These are phyloP conservation scores for Pichia ethanolica DNA, from an alignment of 805 yeast species.

Conservation along the genomic window DNA sequence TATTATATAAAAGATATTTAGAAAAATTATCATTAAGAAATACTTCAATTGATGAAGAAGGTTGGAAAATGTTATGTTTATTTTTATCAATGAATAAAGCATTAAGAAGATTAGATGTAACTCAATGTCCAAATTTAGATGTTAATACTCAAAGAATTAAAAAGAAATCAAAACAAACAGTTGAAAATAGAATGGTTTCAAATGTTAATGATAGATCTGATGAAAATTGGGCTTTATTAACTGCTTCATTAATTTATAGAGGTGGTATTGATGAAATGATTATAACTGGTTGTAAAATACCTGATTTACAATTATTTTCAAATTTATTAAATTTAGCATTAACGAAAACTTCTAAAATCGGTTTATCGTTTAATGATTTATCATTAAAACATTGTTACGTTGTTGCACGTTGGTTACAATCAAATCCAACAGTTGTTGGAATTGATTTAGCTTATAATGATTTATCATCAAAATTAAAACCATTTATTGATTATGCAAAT, in stretches of 20 bases:
- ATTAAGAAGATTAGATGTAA: slow-evolving; percentile 55
- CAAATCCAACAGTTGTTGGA: slow-evolving; percentile 46
- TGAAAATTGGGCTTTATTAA: slow-evolving; percentile 77
- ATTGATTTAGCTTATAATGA: slow-evolving; percentile 83
- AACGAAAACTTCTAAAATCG: slow-evolving; percentile 52
- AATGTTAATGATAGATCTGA: slow-evolving; percentile 54
- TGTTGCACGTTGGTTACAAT: slow-evolving; percentile 51
- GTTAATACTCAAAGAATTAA: slow-evolving; percentile 36
- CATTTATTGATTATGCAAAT: slow-evolving; percentile 30
- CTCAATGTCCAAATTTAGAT: slow-evolving; percentile 52
- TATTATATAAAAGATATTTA: slow-evolving; percentile 56
- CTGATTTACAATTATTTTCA: slow-evolving; percentile 47
- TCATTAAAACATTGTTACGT: slow-evolving; percentile 49
- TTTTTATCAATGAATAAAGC: slow-evolving; percentile 59
- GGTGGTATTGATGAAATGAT: slow-evolving; percentile 76
- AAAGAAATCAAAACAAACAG: slow-evolving; percentile 18
- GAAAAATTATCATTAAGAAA: slow-evolving; percentile 73
- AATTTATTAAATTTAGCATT: slow-evolving; percentile 51
- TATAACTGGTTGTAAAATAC: slow-evolving; percentile 67
- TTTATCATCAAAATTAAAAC: slow-evolving; percentile 33
- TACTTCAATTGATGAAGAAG: slow-evolving; percentile 60
- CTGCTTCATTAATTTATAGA: slow-evolving; percentile 58
- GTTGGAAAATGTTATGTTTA: slow-evolving; percentile 77
- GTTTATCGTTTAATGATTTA: slow-evolving; percentile 70
- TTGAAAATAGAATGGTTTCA: slow-evolving; percentile 34